phyloP scores from a whole-genome alignment of 768 basidiomycete species.

The Tricholoma bakamatsutake region DNA sequence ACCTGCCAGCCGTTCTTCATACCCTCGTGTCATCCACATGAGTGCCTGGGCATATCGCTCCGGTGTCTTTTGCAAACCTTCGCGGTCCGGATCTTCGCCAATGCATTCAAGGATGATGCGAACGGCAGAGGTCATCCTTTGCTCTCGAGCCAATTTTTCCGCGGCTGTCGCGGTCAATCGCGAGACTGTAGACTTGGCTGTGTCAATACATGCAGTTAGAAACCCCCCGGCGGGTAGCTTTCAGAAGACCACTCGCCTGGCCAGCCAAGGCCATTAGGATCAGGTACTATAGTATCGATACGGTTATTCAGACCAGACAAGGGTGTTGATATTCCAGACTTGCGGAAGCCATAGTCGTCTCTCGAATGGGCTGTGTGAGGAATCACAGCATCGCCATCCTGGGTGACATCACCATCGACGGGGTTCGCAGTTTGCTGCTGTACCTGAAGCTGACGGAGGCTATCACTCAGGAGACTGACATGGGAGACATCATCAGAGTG shows the following conservation, averaged over 20 bases:
- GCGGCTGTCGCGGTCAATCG: slow-evolving; percentile 76
- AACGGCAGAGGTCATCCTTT: slow-evolving; percentile 77
- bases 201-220: slow-evolving; percentile 7
- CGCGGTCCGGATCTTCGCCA: slow-evolving; percentile 95
- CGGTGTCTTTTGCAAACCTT: slow-evolving; percentile 88
- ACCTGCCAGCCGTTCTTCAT: slow-evolving; percentile 94
- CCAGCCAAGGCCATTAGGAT: slow-evolving; percentile 85
- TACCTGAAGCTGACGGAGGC: slow-evolving; percentile 42
- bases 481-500: slow-evolving; percentile 19
- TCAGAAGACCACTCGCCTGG: slow-evolving; percentile 51
- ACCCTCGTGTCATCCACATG: slow-evolving; percentile 99
- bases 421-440: slow-evolving; percentile 13
- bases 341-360: slow-evolving; percentile 82
- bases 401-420: background rate
- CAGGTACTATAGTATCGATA: slow-evolving; percentile 37
- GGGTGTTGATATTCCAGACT: slow-evolving; percentile 66
- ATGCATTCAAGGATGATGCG: slow-evolving; percentile 94
- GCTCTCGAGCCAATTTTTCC: slow-evolving; percentile 67
- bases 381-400: slow-evolving; percentile 6
- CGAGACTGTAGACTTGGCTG: slow-evolving; percentile 87
- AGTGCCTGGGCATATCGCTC: slow-evolving; percentile 95
- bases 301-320: slow-evolving; percentile 26
- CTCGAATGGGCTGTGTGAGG: slow-evolving; percentile 31
- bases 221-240: background rate
- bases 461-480: slow-evolving; percentile 36